Evolutionary conservation across 192 early-diverging fungal genomes (phyloP), one percentile per base, ranked within the genome.

Genomic region (Coemansia sp.): DNA sequence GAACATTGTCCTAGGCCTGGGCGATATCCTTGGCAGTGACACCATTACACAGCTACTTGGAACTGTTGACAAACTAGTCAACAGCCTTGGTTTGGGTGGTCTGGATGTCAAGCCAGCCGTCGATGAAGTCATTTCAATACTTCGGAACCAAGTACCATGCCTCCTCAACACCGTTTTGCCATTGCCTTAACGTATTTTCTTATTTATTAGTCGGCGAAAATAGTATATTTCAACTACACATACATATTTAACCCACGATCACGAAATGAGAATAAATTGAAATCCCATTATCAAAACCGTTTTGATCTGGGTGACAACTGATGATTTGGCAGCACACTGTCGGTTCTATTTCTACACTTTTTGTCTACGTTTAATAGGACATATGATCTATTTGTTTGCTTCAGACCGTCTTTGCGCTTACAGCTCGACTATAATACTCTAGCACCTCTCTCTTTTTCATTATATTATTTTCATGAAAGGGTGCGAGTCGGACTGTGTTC

Each of bases 131-230:
- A 61, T 71, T 29, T 71, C 72, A 4, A 43, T 80, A 41, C 62
- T 80, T n/a, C 65, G 72, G 26, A 71, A 71, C 62, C 72, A 80
- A 43, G 65, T 74, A 4, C 77, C 77, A 1, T 80, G 77, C 45
- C 54, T 80, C 35, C 68, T 80, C 55, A 71, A 80, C 55, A 71
- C 77, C 0, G 49, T 74, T 4, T 25, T 80, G 29, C 77, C 77
- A n/a, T 65, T 71, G 11, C 72, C 77, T 22, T 80, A 57, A 68
- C n/a, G 6, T 38, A 2, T 4, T 56, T 56, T 31, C 27, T 23
- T 55, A 7, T 27, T 55, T 55, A 10, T 31, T 25, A 25, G 8
- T 53, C 23, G 31, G 16, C 27, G 3, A 1, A 31, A 8, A 35
- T 35, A 7, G 31, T 35, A 1, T 35, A 35, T 35, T 35, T 35